Evolutionary conservation across 2,329 filamentous ascomycete species (phyloP).

Genomic region (Ophiognomonia clavigignenti-juglandacearum): DNA sequence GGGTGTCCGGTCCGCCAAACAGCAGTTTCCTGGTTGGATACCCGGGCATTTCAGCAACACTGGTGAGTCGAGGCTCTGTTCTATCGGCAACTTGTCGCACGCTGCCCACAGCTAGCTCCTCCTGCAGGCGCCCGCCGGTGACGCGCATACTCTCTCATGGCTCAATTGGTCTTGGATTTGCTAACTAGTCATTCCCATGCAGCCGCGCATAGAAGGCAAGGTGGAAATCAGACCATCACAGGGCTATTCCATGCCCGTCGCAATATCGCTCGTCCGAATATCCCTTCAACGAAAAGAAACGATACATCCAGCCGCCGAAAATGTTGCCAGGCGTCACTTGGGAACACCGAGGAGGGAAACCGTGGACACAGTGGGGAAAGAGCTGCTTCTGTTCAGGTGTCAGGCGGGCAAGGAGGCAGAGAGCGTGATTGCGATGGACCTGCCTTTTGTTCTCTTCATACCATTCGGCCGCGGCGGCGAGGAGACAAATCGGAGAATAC

Average conservation of each 20-base stretch:
- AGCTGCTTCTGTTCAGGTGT: constrained; percentile 87
- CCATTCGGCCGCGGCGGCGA: constrained; percentile 88
- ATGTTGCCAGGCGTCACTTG: constrained; percentile 85
- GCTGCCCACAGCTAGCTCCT: not conserved
- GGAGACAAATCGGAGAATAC: constrained; percentile 83
- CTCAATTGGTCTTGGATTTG: constrained; percentile 1
- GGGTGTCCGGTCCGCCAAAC: constrained; percentile 95
- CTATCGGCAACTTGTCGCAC: constrained; percentile 11
- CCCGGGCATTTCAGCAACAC: constrained; percentile 92
- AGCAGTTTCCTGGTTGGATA: constrained; percentile 96
- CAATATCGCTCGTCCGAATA: constrained; percentile 89
- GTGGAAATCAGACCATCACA: constrained; percentile 89
- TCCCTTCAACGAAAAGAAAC: constrained; percentile 90
- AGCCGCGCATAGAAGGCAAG: constrained; percentile 97
- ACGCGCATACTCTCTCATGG: constrained; percentile 13
- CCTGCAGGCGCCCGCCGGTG: not conserved
- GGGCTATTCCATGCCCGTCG: constrained; percentile 83
- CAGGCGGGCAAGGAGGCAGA: constrained; percentile 79
- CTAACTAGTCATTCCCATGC: constrained; percentile 20
- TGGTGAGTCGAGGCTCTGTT: constrained; percentile 62
- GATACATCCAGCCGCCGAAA: constrained; percentile 94
- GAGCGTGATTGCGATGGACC: constrained; percentile 88
- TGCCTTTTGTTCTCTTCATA: constrained; percentile 96
- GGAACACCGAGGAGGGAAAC: constrained; percentile 87
- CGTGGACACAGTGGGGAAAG: constrained; percentile 89